Base-by-base conservation (phyloP, 2,329 filamentous ascomycete genomes). In the Exophiala phaeomuriformis region DNA sequence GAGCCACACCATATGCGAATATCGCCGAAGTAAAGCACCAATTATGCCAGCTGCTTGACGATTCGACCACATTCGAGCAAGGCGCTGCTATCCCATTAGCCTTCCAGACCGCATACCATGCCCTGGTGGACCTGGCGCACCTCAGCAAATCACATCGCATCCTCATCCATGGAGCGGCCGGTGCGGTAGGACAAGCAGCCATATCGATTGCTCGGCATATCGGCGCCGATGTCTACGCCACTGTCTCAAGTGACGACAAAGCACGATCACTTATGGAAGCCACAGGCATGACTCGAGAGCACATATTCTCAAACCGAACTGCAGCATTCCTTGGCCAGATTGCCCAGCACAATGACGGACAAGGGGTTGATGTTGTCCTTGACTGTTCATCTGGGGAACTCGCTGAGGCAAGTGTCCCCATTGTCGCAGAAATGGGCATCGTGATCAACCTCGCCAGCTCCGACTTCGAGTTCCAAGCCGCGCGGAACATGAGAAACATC, bases 331-430 rank as follows among this genome's bases (percentile, higher is more conserved):
- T 43, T 1, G 12, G 48, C 0, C 60, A 55, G 3, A 40, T 70
- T 6, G 54, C 63, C 51, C 6, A 41, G 1, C 51, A 46, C 1
- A 71, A 68, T 0, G 51, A 61, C 7, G 64, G 64, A 3, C 37
- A 51, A 2, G 69, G 69, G 2, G 67, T 71, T 19, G 69, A 71
- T 54, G 40, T 69, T 1, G 61, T 69, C 2, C 47, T 66, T 9
- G 65, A 64, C 49, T 45, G 42, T 30, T 45, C 10, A 5, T 45
- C 42, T 9, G 27, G 10, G 8, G 42, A 45, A 28, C 42, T 45
- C 12, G 8, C 31, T 30, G 42, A 45, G 4, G n/a, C 42, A 27
- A 45, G 42, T 45, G 10, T 45, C 7, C 8, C 42, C 5, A 28
- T 12, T n/a, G 6, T 30, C 27, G 4, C 42, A 19, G 42, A 45